phyloP scores from a whole-genome alignment of 345 rosid species.

The Citrus reticulata region DNA sequence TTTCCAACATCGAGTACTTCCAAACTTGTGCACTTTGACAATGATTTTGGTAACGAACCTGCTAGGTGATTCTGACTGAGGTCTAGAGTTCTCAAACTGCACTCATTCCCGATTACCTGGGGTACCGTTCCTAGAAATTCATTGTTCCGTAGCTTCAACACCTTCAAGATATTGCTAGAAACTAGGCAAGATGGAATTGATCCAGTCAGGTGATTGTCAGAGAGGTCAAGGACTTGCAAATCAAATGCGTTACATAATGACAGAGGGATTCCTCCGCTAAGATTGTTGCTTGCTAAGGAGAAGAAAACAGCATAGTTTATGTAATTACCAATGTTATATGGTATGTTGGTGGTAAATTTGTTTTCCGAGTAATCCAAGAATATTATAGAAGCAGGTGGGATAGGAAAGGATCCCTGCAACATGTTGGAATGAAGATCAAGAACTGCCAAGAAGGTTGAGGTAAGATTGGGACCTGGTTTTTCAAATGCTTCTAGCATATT shows the following conservation, averaged over 20 bases:
- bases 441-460: neutral
- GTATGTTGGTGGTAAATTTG: neutral
- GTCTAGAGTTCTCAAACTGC: neutral
- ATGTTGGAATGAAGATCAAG: neutral
- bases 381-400: neutral
- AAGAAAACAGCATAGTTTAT: neutral
- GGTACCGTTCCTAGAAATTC: neutral
- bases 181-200: neutral
- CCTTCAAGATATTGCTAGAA: neutral
- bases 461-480: neutral
- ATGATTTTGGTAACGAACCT: neutral
- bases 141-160: neutral
- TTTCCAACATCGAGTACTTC: neutral
- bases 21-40: neutral
- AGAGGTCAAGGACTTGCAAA: neutral
- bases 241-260: neutral
- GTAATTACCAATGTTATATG: neutral
- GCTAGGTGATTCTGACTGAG: neutral
- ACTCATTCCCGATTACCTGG: neutral
- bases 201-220: neutral
- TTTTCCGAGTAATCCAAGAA: neutral
- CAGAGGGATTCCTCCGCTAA: neutral
- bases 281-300: neutral
- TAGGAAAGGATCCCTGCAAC: neutral
- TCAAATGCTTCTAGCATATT: slow-evolving; percentile 12